Percentiles rank a stretch among this genome's conserved stretches.
These are phyloP conservation scores for Pyrrhoderma noxium DNA, from an alignment of 1,284 basidiomycete species.

Conservation along the genomic window DNA sequence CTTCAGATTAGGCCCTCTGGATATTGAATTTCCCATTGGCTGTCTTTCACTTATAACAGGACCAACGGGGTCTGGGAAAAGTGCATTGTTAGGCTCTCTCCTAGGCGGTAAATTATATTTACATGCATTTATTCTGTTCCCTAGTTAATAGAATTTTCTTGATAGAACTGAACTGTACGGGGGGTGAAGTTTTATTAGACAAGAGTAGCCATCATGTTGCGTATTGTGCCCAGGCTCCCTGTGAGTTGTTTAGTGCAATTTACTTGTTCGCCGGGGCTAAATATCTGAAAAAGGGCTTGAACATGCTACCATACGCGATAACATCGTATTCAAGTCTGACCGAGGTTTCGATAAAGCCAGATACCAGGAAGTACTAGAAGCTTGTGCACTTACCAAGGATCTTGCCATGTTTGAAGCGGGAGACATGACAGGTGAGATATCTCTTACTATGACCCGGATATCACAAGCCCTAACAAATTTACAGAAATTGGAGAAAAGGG, in stretches of 20 bases:
- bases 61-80: constrained; percentile 76
- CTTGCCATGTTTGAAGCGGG: constrained; percentile 73
- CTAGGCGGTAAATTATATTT: no score
- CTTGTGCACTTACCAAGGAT: constrained; percentile 74
- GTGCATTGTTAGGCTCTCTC: constrained; percentile 57
- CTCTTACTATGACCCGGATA: constrained; percentile 12
- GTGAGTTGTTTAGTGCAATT: constrained; percentile 32
- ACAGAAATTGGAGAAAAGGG: constrained; percentile 75
- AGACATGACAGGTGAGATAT: constrained; percentile 59
- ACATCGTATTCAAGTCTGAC: constrained; percentile 71
- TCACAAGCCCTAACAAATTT: not conserved
- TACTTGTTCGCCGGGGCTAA: not conserved
- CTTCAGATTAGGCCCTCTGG: constrained; percentile 52
- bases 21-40: constrained; percentile 50
- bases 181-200: constrained; percentile 53
- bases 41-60: constrained; percentile 64
- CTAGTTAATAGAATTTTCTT: not conserved
- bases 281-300: constrained; percentile 44
- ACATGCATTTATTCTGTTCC: constrained; percentile 22
- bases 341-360: constrained; percentile 60
- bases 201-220: constrained; percentile 58
- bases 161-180: constrained; percentile 61
- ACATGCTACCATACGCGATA: constrained; percentile 73
- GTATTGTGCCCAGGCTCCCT: constrained; percentile 62
- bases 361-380: constrained; percentile 69